phyloP scores from a whole-genome alignment of 2,329 filamentous ascomycete genomes.

The Scedosporium apiospermum region DNA sequence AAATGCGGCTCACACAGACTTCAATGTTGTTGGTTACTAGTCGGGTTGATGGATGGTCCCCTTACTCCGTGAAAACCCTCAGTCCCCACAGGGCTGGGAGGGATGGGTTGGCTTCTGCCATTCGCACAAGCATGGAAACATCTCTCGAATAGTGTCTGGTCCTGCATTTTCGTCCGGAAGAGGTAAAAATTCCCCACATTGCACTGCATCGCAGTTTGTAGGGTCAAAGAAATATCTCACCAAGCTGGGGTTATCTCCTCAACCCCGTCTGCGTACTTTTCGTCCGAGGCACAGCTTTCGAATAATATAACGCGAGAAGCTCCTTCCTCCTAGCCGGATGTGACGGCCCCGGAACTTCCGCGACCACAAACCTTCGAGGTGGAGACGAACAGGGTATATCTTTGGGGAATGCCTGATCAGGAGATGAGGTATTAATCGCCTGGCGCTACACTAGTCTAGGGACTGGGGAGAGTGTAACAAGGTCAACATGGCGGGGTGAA shows the following conservation, averaged over 20 bases:
- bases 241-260: neutral
- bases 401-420: neutral
- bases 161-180: too few species aligned
- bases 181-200: too few species aligned
- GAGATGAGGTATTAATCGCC: neutral
- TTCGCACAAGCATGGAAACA: too few species aligned
- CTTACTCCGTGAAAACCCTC: too few species aligned
- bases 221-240: neutral
- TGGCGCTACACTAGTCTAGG: neutral
- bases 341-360: neutral
- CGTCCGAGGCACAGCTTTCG: neutral
- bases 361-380: neutral
- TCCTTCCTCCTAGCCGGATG: neutral
- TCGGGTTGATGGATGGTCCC: too few species aligned
- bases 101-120: too few species aligned
- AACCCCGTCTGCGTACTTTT: neutral
- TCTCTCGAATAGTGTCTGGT: too few species aligned
- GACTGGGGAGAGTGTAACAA: neutral
- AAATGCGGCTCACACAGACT: too few species aligned
- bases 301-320: neutral
- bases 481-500: neutral
- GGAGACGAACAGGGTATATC: neutral
- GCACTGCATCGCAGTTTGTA: too few species aligned
- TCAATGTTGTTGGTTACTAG: too few species aligned
- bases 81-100: too few species aligned